phyloP scores from a whole-genome alignment of 2,329 filamentous ascomycete genomes.

The Cytospora piceicola region DNA sequence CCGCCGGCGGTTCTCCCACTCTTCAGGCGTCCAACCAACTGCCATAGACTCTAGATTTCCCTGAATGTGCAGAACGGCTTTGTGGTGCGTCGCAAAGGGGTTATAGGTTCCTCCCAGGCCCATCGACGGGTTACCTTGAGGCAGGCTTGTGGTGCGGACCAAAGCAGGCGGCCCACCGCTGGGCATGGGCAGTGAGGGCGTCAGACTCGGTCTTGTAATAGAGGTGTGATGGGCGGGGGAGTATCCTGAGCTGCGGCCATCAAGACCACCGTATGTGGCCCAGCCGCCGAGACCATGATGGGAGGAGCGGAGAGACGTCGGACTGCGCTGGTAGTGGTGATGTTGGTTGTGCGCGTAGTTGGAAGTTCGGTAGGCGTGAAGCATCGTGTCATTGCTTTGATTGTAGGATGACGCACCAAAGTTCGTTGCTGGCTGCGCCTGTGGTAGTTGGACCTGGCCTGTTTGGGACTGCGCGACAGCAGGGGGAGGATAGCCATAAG shows the following conservation, averaged over 20 bases:
- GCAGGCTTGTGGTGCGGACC: constrained; percentile 60
- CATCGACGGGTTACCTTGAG: constrained; percentile 43
- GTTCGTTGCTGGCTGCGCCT: constrained; percentile 22
- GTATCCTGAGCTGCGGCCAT: constrained; percentile 46
- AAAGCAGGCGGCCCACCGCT: constrained; percentile 49
- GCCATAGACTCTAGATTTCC: constrained; percentile 87
- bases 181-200: constrained; percentile 52
- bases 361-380: constrained; percentile 57
- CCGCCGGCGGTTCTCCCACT: constrained; percentile 76
- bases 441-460: constrained; percentile 38
- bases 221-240: constrained; percentile 50
- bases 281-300: constrained; percentile 35
- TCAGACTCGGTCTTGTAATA: constrained; percentile 52
- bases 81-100: constrained; percentile 70
- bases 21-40: constrained; percentile 79
- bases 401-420: constrained; percentile 41
- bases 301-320: constrained; percentile 35
- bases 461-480: constrained; percentile 44
- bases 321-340: constrained; percentile 31
- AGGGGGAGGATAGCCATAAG: constrained; percentile 60
- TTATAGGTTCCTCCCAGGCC: constrained; percentile 60
- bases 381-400: constrained; percentile 55
- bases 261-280: constrained; percentile 44
- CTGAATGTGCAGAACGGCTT: constrained; percentile 82
- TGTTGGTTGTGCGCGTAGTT: constrained; percentile 46